These are phyloP conservation scores for Miamiensis avidus DNA, from an alignment of 169 alveolate genomes.

Conservation along the genomic window DNA sequence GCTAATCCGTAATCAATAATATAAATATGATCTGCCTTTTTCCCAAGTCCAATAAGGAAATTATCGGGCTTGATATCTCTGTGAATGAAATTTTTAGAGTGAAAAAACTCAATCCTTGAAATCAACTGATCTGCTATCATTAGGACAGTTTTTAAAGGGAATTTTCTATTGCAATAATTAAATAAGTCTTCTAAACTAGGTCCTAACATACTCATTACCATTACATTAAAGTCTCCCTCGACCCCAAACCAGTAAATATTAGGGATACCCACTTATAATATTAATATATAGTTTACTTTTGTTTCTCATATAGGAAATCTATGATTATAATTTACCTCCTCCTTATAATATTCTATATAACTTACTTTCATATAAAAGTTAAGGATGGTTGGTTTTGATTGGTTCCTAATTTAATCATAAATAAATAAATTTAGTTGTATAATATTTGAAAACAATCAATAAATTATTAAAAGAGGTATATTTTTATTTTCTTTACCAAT, in stretches of 20 bases:
- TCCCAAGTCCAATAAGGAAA: constrained; percentile 76
- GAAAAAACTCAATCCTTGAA: constrained; percentile 75
- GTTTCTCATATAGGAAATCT: background rate
- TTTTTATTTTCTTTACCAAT: constrained; percentile 68
- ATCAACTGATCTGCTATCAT: constrained; percentile 66
- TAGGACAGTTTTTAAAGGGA: constrained; percentile 64
- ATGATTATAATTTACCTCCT: constrained; percentile 77
- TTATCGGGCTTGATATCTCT: constrained; percentile 89
- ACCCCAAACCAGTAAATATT: constrained; percentile 97
- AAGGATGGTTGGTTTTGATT: constrained; percentile 95
- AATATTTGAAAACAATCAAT: constrained; percentile 64
- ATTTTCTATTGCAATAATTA: constrained; percentile 51
- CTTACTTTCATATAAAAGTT: constrained; percentile 96
- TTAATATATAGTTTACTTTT: background rate
- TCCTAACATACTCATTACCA: constrained; percentile 84
- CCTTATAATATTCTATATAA: constrained; percentile 95
- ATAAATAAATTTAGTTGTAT: too few relatives aligned
- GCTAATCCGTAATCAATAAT: constrained; percentile 76
- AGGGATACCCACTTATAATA: constrained; percentile 91
- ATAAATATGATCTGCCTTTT: constrained; percentile 56
- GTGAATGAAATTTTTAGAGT: constrained; percentile 72
- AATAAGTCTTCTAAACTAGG: constrained; percentile 74
- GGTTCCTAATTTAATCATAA: too few relatives aligned
- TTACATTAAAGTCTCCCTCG: constrained; percentile 96
- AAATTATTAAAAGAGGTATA: background rate